Conservation (phyloP, 371 early-diverging fungal genomes). For the Mortierella sp. region DNA sequence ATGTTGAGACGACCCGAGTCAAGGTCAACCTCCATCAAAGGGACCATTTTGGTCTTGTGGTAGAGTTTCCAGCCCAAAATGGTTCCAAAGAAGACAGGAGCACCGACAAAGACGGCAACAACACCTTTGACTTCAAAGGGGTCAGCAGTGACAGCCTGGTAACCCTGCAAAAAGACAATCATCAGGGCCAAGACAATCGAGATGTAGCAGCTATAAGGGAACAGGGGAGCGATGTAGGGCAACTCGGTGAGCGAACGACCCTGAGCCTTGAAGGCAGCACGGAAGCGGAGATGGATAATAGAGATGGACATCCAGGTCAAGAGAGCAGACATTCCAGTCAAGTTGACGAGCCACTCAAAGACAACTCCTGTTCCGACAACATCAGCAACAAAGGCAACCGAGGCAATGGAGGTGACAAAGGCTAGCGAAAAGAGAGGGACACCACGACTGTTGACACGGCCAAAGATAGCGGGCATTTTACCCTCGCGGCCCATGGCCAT, state of each 20-base stretch:
- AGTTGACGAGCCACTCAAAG: constrained; percentile 79
- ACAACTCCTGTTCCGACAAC: constrained; percentile 77
- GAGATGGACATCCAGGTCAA: constrained; percentile 87
- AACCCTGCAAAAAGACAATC: constrained; percentile 79
- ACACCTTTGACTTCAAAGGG: constrained; percentile 61
- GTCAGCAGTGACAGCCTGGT: constrained; percentile 63
- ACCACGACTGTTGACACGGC: constrained; percentile 70
- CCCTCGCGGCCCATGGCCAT: constrained; percentile 74
- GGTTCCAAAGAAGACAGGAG: constrained; percentile 60
- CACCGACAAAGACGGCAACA: constrained; percentile 68
- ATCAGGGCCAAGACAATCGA: constrained; percentile 73
- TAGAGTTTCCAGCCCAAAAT: constrained; percentile 69
- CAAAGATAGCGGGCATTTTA: constrained; percentile 75
- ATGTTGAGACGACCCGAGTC: constrained; percentile 65
- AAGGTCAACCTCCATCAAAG: constrained; percentile 73
- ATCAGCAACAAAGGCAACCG: constrained; percentile 71
- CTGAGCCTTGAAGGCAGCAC: constrained; percentile 81
- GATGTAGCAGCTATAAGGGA: constrained; percentile 77
- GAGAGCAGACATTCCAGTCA: constrained; percentile 83
- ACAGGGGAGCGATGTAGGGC: constrained; percentile 81
- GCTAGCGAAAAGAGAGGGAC: constrained; percentile 74
- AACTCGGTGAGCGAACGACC: constrained; percentile 72
- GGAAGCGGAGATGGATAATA: constrained; percentile 88
- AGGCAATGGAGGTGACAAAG: constrained; percentile 71
- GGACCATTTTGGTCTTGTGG: constrained; percentile 67